Evolutionary conservation across 441 rosid species (phyloP), one percentile per base, ranked within the genome.

Genomic region (Erodium texanum): DNA sequence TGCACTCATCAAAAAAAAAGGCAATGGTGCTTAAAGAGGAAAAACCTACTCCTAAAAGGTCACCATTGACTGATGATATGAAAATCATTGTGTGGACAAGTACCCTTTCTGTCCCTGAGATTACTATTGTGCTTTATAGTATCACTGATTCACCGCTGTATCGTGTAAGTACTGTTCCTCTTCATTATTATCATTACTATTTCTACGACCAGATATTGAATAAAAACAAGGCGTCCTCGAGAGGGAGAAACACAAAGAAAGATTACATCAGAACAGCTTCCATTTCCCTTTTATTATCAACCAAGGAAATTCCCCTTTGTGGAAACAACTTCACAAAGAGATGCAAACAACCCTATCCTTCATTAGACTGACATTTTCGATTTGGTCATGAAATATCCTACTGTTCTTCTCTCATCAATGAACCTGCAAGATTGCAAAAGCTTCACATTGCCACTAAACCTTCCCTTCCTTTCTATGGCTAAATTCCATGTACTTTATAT

Each of bases 61-160:
- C 64, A 61, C 64, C 64, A 75, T 76, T 84, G n/a, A 70, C 82
- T 36, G 90, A 82, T 70, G 74, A 79, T 34, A 87, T 88, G 80
- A 81, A 79, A 74, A 73, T 93, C 73, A 73, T 96, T 54, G 81
- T 88, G 87, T 96, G 99, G 99, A 90, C 99, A 22, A 81, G 94
- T 81, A 93, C 97, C 70, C 81, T 88, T 73, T 89, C 99, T 62
- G 97, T 98, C 69, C 99, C 98, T 74, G 98, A 96, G 84, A 87
- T 93, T 93, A 87, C 90, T 67, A 56, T 87, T 74, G 84, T 89
- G 79, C 82, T 96, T 12, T 84, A 85, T 72, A 79, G 86, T 75
- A 65, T 84, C 76, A 76, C 74, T 32, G 91, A 81, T 69, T 71
- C 71, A 62, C 92, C 97, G 2, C 66, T 96, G 67, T 96, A 85